These are phyloP conservation scores for Rosa lucieae DNA, from an alignment of 306 rosid genomes.

Conservation along the genomic window DNA sequence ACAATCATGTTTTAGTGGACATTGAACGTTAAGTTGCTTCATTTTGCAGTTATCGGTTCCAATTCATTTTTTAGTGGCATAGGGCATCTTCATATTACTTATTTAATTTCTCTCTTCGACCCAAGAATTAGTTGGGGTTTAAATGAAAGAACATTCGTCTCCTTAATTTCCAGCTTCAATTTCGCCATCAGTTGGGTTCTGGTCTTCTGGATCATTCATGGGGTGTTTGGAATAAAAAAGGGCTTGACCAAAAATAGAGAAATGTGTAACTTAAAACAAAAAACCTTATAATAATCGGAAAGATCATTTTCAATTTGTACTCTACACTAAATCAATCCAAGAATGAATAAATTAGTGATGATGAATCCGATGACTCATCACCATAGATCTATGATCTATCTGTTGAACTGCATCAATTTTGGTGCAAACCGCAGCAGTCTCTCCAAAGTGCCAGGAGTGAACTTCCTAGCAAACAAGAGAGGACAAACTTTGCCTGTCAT, in stretches of 20 bases:
- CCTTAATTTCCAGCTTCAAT: background rate
- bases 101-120: background rate
- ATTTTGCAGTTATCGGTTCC: no score
- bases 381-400: background rate
- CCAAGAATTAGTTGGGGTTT: background rate
- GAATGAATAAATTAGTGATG: background rate
- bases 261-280: background rate
- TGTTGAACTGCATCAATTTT: background rate
- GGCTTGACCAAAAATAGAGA: background rate
- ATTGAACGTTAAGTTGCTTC: background rate
- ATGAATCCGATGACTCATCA: constrained; percentile 5
- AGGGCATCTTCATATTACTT: no score
- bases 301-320: background rate
- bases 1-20: no score
- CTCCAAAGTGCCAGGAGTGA: constrained; percentile 44
- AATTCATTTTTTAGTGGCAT: no score
- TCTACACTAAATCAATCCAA: background rate
- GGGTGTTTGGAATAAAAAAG: background rate
- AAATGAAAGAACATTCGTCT: background rate
- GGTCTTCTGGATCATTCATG: background rate
- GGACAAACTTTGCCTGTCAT: constrained; percentile 40
- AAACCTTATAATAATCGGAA: background rate
- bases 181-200: background rate
- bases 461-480: constrained; percentile 74
- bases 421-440: constrained; percentile 32